Evolutionary conservation across 768 basidiomycete species (phyloP).

Genomic region (Boletus rubescentipes): DNA sequence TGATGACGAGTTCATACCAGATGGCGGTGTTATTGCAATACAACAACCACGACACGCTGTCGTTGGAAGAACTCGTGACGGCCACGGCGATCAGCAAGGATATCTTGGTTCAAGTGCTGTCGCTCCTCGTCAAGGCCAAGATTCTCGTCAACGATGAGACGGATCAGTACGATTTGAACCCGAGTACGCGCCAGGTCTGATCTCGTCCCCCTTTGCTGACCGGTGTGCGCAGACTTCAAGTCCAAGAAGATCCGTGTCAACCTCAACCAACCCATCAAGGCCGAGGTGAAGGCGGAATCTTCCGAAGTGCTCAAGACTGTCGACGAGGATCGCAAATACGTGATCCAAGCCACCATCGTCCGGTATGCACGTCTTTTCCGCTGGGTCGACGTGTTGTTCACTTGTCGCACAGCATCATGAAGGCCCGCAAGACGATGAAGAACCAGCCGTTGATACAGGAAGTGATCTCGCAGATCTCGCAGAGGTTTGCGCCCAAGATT

Average conservation of each 20-base stretch:
- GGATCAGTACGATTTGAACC: conserved; percentile 91
- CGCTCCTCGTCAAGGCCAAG: conserved; percentile 81
- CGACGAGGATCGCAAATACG: conserved; percentile 95
- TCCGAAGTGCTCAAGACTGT: conserved; percentile 90
- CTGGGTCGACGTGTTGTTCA: neutral
- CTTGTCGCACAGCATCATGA: conserved; percentile 73
- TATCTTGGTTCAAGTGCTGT: conserved; percentile 63
- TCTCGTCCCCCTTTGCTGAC: neutral
- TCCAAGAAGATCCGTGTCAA: conserved; percentile 93
- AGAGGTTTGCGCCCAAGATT: conserved; percentile 89
- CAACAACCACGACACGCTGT: conserved; percentile 87
- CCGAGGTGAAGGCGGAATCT: conserved; percentile 90
- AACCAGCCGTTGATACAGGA: conserved; percentile 88
- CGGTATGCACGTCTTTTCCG: conserved; percentile 39
- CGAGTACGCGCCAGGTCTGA: conserved; percentile 42
- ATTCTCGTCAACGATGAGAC: conserved; percentile 85
- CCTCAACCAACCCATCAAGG: conserved; percentile 89
- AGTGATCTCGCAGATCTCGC: conserved; percentile 84
- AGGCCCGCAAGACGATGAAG: conserved; percentile 93
- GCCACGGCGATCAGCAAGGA: conserved; percentile 84
- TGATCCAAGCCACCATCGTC: conserved; percentile 93
- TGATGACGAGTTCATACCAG: conserved; percentile 95
- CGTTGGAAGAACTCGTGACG: conserved; percentile 71
- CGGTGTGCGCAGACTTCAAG: conserved; percentile 63
- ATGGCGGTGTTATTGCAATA: conserved; percentile 94